Evolutionary conservation across 2,329 filamentous ascomycete species (phyloP).

Genomic region (Tolypocladium cylindrosporum): DNA sequence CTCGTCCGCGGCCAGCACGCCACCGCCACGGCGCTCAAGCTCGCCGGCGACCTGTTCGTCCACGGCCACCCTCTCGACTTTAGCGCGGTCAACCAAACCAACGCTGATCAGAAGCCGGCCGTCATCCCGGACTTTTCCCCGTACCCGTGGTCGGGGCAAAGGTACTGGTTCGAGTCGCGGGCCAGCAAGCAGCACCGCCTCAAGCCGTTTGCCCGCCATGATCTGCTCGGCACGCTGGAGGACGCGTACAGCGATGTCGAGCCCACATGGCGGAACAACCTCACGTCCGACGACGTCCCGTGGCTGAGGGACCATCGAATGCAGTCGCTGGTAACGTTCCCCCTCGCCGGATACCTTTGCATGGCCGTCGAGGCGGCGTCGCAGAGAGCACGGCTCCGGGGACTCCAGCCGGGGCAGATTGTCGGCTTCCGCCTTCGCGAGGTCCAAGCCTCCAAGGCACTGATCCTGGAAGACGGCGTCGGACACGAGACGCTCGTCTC

Average conservation of each 20-base stretch:
- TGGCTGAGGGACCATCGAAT: conserved; percentile 50
- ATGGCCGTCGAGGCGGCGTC: conserved; percentile 39
- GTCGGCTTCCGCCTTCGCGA: conserved; percentile 12
- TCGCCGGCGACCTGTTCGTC: conserved; percentile 33
- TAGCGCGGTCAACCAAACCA: conserved; percentile 31
- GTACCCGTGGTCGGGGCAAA: conserved; percentile 38
- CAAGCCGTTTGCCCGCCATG: conserved; percentile 28
- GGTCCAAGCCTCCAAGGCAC: conserved; percentile 14
- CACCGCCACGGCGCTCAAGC: conserved; percentile 31
- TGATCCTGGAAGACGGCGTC: conserved; percentile 14
- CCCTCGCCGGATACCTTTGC: conserved; percentile 40
- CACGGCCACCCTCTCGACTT: conserved; percentile 34
- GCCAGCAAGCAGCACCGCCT: conserved; percentile 30
- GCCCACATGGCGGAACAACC: conserved; percentile 38
- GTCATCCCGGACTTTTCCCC: conserved; percentile 33
- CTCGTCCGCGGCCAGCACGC: conserved; percentile 43
- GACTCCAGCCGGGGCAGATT: conserved; percentile 11
- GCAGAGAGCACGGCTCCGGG: conserved; percentile 20
- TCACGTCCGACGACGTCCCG: conserved; percentile 38
- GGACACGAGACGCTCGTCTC: conserved; percentile 15
- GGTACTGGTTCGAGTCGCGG: conserved; percentile 38
- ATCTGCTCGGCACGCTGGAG: conserved; percentile 35
- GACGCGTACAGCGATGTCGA: conserved; percentile 33
- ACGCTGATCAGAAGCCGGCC: conserved; percentile 4
- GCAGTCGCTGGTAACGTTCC: conserved; percentile 45